These are phyloP conservation scores for Chaetomiaceae sp. DNA, from an alignment of 2,329 filamentous ascomycete genomes.

Conservation along the genomic window DNA sequence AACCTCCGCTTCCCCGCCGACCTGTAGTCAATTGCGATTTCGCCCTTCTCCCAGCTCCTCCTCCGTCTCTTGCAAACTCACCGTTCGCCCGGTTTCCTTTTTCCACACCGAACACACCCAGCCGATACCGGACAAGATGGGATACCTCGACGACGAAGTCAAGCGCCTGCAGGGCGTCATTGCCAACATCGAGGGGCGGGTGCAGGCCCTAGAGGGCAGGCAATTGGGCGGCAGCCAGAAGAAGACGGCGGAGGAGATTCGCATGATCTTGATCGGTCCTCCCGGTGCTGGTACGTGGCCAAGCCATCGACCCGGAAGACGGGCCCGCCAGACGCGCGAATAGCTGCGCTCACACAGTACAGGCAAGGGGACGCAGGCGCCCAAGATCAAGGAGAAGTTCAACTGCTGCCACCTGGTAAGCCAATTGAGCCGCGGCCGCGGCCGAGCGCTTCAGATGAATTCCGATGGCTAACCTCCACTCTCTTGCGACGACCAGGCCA, in stretches of 20 bases:
- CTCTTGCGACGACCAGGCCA: conserved; percentile 61
- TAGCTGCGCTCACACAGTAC: conserved; percentile 19
- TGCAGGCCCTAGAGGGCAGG: conserved; percentile 77
- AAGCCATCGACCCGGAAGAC: not conserved
- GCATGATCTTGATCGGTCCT: conserved; percentile 97
- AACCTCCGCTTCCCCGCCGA: conserved; percentile 12
- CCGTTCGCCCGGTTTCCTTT: conserved; percentile 12
- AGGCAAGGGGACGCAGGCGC: conserved; percentile 99
- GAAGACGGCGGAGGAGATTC: conserved; percentile 62
- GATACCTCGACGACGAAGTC: conserved; percentile 80
- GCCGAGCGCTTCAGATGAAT: not conserved
- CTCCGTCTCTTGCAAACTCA: conserved; percentile 6
- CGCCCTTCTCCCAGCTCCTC: conserved; percentile 2
- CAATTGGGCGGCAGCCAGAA: conserved; percentile 51
- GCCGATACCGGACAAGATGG: conserved; percentile 58
- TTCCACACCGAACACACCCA: conserved; percentile 5
- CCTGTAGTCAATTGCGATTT: conserved; percentile 21
- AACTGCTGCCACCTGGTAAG: conserved; percentile 93
- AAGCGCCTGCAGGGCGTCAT: conserved; percentile 82
- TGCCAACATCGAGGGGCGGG: conserved; percentile 75
- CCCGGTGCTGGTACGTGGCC: conserved; percentile 87
- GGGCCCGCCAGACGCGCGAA: conserved; percentile 8
- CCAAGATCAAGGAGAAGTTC: conserved; percentile 97
- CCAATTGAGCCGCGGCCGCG: conserved; percentile 24
- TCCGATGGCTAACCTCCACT: conserved; percentile 8